These are phyloP conservation scores for Pyrus communis DNA, from an alignment of 306 rosid genomes.

Conservation along the genomic window DNA sequence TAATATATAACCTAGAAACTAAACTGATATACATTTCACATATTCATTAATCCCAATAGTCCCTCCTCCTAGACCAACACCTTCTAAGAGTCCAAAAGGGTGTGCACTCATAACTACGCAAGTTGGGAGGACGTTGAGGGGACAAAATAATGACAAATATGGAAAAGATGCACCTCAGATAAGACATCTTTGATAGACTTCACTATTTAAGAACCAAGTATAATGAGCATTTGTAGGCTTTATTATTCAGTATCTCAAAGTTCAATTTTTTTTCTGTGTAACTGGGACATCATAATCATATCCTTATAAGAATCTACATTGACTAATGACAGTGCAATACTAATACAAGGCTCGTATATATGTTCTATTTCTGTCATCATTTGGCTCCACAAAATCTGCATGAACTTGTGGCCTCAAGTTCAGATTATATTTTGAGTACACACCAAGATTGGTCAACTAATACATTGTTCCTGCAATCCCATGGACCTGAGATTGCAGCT, in stretches of 20 bases:
- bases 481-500: neutral
- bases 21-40: neutral
- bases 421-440: neutral
- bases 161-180: conserved; percentile 1
- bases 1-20: neutral
- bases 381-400: neutral
- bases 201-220: neutral
- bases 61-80: neutral
- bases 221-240: neutral
- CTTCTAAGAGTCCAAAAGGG: neutral
- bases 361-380: neutral
- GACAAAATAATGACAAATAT: neutral
- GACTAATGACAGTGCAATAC: conserved; percentile 16
- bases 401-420: conserved; percentile 1
- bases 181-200: neutral
- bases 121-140: neutral
- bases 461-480: neutral
- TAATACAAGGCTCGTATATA: neutral
- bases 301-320: neutral
- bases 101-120: neutral
- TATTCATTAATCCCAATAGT: neutral
- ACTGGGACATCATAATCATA: conserved; percentile 31
- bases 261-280: conserved; percentile 2
- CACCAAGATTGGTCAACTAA: neutral
- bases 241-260: neutral